Evolutionary conservation across 352 stramenopile species (phyloP).

Genomic region (Pythium biforme): DNA sequence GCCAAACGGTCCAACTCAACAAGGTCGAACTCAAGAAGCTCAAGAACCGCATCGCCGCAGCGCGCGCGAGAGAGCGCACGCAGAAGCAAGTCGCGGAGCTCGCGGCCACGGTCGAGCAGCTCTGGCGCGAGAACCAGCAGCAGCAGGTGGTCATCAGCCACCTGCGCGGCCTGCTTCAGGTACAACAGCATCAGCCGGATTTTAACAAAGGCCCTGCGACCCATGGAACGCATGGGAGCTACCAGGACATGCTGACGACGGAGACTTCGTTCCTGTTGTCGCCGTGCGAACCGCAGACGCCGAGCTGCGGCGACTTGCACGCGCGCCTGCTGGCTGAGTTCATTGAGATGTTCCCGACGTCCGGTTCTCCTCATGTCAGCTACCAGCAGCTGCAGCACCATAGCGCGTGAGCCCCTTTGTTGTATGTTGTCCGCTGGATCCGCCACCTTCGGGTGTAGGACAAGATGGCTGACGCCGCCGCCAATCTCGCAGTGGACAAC

Average conservation of each 20-base stretch:
- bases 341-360: conserved; percentile 3
- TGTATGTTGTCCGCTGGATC: no score
- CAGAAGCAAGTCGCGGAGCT: conserved; percentile 52
- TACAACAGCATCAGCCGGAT: not conserved
- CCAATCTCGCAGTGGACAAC: no score
- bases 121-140: conserved; percentile 61
- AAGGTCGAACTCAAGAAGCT: conserved; percentile 58
- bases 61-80: conserved; percentile 48
- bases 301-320: not conserved
- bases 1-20: conserved; percentile 40
- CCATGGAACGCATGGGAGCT: not conserved
- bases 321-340: not conserved
- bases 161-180: conserved; percentile 31
- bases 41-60: conserved; percentile 70
- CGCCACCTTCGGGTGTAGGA: no score
- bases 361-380: not conserved
- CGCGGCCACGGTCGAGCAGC: conserved; percentile 48
- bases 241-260: not conserved
- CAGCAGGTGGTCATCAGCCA: conserved; percentile 35
- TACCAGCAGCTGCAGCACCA: no score
- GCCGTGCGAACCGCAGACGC: no score
- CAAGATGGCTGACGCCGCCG: no score
- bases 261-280: not conserved
- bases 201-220: not conserved
- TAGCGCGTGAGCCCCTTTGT: no score